A percentile compares a stretch with the other conserved stretches of the same genome.
phyloP scores from a whole-genome alignment of 495 filamentous ascomycete species.

The Thozetella sp. region DNA sequence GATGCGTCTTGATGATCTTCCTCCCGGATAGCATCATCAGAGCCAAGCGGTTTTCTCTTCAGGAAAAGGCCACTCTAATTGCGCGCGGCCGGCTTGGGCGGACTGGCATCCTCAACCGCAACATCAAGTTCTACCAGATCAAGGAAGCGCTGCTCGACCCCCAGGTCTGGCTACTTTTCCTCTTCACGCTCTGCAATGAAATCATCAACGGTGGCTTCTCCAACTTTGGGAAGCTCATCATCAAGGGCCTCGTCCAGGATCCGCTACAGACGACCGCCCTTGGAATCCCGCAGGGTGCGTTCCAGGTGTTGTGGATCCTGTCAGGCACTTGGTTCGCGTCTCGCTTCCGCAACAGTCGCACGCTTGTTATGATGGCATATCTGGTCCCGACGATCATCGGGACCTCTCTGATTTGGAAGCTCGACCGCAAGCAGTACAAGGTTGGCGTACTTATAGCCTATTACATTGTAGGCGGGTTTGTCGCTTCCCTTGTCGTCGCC shows the following conservation, averaged over 20 bases:
- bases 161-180: conserved; percentile 32
- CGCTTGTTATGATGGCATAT: conserved; percentile 55
- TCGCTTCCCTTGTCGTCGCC: conserved; percentile 60
- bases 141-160: conserved; percentile 14
- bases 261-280: conserved; percentile 47
- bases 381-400: conserved; percentile 54
- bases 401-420: conserved; percentile 56
- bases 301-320: conserved; percentile 58
- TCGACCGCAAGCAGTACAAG: conserved; percentile 38
- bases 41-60: conserved; percentile 19
- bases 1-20: conserved; percentile 20
- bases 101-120: conserved; percentile 17
- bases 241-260: conserved; percentile 62
- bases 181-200: conserved; percentile 49
- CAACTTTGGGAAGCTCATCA: conserved; percentile 64
- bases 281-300: conserved; percentile 59
- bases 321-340: conserved; percentile 59
- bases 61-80: conserved; percentile 18
- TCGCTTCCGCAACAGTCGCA: conserved; percentile 55
- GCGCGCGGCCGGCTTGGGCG: conserved; percentile 13
- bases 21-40: conserved; percentile 24
- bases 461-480: conserved; percentile 45
- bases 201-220: conserved; percentile 57
- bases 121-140: conserved; percentile 22
- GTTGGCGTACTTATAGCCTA: conserved; percentile 59